phyloP scores from a whole-genome alignment of 2,329 filamentous ascomycete species.

The Penicillium hesseltinei region DNA sequence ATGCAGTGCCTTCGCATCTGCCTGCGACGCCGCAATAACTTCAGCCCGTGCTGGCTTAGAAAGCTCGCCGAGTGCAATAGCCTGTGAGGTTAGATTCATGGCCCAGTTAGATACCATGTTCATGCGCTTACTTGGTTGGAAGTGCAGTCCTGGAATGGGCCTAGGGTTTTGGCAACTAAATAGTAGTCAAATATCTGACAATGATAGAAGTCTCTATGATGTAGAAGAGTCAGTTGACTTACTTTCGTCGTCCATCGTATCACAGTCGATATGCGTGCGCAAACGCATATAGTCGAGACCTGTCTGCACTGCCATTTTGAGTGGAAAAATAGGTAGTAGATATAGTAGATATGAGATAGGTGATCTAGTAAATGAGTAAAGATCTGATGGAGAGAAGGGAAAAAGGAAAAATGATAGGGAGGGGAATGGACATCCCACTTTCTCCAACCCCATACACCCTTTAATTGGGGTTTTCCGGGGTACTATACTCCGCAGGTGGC shows the following conservation, averaged over 20 bases:
- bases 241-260: conserved; percentile 53
- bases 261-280: conserved; percentile 51
- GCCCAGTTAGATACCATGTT: too few relatives aligned
- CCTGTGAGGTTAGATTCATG: conserved; percentile 27
- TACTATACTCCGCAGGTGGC: not conserved
- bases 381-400: not conserved
- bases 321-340: not conserved
- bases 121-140: conserved; percentile 50
- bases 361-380: not conserved
- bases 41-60: conserved; percentile 40
- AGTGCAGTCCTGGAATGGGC: conserved; percentile 54
- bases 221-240: not conserved
- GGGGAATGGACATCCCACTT: not conserved
- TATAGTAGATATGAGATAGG: not conserved
- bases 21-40: conserved; percentile 21
- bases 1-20: conserved; percentile 37
- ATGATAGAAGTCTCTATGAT: not conserved
- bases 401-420: not conserved
- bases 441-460: not conserved
- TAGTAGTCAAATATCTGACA: not conserved
- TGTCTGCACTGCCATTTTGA: conserved; percentile 22
- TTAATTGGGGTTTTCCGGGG: not conserved
- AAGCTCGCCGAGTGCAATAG: conserved; percentile 52
- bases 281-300: conserved; percentile 46
- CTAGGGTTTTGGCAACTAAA: conserved; percentile 47